phyloP scores from a whole-genome alignment of 176 grass and related monocot genomes.

The Alopecurus myosuroides region DNA sequence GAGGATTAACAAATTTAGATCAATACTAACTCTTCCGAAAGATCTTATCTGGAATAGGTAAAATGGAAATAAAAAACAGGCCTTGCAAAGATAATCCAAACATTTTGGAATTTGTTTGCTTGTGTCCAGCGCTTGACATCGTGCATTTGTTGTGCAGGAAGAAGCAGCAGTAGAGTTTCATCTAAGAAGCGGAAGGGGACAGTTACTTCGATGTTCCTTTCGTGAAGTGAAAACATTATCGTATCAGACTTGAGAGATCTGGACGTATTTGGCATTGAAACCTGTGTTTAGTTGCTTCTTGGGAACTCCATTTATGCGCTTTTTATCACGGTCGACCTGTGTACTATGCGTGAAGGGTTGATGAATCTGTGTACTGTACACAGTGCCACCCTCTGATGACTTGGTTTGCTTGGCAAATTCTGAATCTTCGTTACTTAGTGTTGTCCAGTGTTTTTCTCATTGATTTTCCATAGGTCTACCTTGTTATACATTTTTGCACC shows the following conservation, averaged over 20 bases:
- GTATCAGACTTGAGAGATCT: neutral
- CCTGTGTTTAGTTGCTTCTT: neutral
- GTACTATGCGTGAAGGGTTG: too few species aligned
- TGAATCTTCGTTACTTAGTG: too few species aligned
- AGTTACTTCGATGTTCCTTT: neutral
- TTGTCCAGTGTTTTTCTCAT: too few species aligned
- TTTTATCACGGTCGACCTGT: too few species aligned
- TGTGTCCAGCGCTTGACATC: neutral
- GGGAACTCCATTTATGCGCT: neutral
- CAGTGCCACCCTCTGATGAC: too few species aligned
- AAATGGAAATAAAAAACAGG: too few species aligned
- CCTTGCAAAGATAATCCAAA: neutral
- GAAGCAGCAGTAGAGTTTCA: neutral
- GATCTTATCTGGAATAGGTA: too few species aligned
- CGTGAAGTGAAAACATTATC: neutral
- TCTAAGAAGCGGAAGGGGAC: rapidly evolving
- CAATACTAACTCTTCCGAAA: too few species aligned
- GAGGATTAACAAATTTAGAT: neutral
- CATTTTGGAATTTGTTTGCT: neutral
- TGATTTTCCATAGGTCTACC: too few species aligned
- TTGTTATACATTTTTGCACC: too few species aligned
- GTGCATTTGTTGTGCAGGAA: neutral
- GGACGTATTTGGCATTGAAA: neutral
- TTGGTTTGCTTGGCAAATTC: too few species aligned
- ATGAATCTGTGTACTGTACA: too few species aligned